These are phyloP conservation scores for Alopecurus myosuroides DNA, from an alignment of 176 grass and related monocot genomes.

Conservation along the genomic window DNA sequence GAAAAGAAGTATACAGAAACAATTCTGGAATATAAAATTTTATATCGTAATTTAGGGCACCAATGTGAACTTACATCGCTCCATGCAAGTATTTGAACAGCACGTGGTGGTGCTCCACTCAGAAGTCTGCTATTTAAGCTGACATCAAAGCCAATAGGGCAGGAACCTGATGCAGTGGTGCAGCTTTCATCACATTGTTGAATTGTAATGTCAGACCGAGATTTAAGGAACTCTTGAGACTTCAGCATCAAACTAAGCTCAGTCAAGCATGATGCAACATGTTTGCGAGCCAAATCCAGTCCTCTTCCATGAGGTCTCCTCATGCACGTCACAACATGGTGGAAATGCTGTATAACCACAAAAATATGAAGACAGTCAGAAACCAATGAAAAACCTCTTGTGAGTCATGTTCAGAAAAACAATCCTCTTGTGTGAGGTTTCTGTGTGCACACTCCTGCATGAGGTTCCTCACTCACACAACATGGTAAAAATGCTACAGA, in stretches of 20 bases:
- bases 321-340: constrained; percentile 67
- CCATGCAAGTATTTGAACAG: constrained; percentile 79
- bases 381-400: neutral
- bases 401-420: neutral
- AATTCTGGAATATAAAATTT: neutral
- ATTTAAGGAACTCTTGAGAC: constrained; percentile 68
- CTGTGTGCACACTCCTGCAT: neutral
- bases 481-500: constrained; percentile 6
- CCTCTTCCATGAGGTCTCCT: constrained; percentile 90
- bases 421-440: neutral
- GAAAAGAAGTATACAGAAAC: constrained; percentile 10
- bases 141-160: constrained; percentile 88
- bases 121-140: constrained; percentile 77
- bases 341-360: constrained; percentile 69
- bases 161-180: constrained; percentile 87
- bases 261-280: constrained; percentile 72
- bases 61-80: constrained; percentile 54
- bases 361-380: constrained; percentile 18
- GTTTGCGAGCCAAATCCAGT: constrained; percentile 73
- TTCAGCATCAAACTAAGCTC: constrained; percentile 80
- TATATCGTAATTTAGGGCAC: neutral
- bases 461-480: neutral
- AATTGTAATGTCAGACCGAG: constrained; percentile 32
- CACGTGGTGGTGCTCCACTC: constrained; percentile 79
- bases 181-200: constrained; percentile 62